Evolutionary conservation across 176 grass and related monocot genomes (phyloP).

Genomic region (Tillandsia fasciculata): DNA sequence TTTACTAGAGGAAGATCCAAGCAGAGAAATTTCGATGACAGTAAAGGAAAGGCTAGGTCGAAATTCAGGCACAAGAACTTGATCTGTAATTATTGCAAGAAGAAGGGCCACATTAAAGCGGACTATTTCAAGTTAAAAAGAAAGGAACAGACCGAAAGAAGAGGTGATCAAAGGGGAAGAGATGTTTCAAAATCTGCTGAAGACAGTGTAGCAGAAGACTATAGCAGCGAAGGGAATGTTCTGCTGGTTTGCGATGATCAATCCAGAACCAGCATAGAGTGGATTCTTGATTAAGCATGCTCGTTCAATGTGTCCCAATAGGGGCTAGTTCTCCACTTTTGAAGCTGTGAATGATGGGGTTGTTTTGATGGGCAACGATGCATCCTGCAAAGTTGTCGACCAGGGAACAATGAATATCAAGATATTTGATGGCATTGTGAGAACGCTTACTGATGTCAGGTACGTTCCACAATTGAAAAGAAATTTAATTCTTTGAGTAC

Average conservation of each 20-base stretch:
- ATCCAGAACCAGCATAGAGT: background rate
- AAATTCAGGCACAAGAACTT: background rate
- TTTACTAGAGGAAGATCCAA: background rate
- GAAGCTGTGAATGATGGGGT: background rate
- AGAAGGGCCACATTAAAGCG: background rate
- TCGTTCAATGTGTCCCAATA: conserved; percentile 10
- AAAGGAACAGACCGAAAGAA: background rate
- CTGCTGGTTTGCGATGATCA: too few relatives aligned
- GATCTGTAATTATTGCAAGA: conserved; percentile 2
- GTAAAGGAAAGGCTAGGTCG: background rate
- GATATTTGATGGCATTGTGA: background rate
- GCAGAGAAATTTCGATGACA: background rate
- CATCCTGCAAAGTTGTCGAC: background rate
- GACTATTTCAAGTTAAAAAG: background rate
- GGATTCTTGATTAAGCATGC: background rate
- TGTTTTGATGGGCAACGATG: conserved; percentile 5
- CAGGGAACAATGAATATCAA: background rate
- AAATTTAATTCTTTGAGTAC: conserved; percentile 15
- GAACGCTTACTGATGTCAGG: conserved; percentile 2
- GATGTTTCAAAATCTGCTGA: background rate
- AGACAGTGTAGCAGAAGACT: background rate
- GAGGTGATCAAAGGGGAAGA: background rate
- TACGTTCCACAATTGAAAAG: background rate
- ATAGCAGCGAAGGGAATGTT: background rate
- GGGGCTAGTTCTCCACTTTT: conserved; percentile 6